phyloP scores from a whole-genome alignment of 2,329 filamentous ascomycete genomes.

The Cladophialophora carrionii region DNA sequence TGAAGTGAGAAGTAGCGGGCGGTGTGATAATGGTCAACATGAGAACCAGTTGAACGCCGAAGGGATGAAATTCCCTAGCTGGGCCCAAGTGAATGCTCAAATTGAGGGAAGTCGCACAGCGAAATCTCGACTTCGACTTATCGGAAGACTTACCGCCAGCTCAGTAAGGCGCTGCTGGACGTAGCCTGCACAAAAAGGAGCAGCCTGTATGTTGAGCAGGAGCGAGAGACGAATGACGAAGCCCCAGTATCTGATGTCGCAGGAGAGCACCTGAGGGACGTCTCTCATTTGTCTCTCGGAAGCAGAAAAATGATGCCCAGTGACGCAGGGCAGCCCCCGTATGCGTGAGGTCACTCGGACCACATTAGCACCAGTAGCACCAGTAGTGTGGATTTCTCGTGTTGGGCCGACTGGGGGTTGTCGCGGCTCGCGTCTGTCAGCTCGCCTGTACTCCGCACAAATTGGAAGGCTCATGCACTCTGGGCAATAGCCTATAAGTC shows the following conservation, averaged over 20 bases:
- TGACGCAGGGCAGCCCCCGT: slow-evolving; percentile 24
- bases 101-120: slow-evolving; percentile 21
- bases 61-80: slow-evolving; percentile 21
- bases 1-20: slow-evolving; percentile 16
- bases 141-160: slow-evolving; percentile 29
- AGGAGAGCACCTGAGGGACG: slow-evolving; percentile 8
- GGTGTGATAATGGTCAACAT: slow-evolving; percentile 19
- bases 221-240: slow-evolving; percentile 15
- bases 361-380: background rate
- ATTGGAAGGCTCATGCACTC: slow-evolving; percentile 6
- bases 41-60: slow-evolving; percentile 22
- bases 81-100: slow-evolving; percentile 14
- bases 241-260: slow-evolving; percentile 14
- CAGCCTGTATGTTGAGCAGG: slow-evolving; percentile 1
- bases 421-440: slow-evolving; percentile 13
- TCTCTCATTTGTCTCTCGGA: slow-evolving; percentile 23
- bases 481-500: slow-evolving; percentile 15
- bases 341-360: slow-evolving; percentile 35
- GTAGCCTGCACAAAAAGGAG: background rate
- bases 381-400: slow-evolving; percentile 11
- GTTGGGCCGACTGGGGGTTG: background rate
- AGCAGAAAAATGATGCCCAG: slow-evolving; percentile 19
- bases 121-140: slow-evolving; percentile 18
- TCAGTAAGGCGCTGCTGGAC: slow-evolving; percentile 10
- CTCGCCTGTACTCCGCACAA: slow-evolving; percentile 7